phyloP scores from a whole-genome alignment of 495 filamentous ascomycete species.

The Aspergillus kassunensis region DNA sequence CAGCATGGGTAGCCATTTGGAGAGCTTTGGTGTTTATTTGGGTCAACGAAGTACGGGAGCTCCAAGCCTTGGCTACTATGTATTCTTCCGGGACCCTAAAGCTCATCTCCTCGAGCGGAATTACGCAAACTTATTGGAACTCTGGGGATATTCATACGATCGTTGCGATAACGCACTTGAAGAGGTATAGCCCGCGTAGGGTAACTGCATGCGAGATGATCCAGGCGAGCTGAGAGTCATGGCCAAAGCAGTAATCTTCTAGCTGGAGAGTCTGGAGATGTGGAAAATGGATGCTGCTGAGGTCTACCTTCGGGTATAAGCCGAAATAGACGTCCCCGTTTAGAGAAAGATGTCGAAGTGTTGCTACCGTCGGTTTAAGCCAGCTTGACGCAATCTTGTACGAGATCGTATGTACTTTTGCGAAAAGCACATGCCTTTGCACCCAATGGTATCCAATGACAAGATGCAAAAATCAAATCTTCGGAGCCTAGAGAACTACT shows the following conservation, averaged over 20 bases:
- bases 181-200: slow-evolving; percentile 20
- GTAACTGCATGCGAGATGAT: slow-evolving; percentile 20
- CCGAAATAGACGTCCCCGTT: slow-evolving; percentile 3
- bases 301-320: slow-evolving; percentile 18
- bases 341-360: too few species aligned
- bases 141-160: slow-evolving; percentile 5
- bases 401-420: too few species aligned
- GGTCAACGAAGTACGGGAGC: too few species aligned
- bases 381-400: too few species aligned
- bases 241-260: slow-evolving; percentile 20
- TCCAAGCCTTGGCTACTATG: too few species aligned
- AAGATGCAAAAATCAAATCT: background rate
- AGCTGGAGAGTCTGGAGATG: slow-evolving; percentile 20
- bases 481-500: background rate
- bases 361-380: too few species aligned
- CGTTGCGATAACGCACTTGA: slow-evolving; percentile 17
- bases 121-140: background rate
- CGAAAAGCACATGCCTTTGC: too few species aligned
- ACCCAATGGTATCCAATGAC: too few species aligned
- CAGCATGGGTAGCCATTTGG: too few species aligned
- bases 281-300: slow-evolving; percentile 19
- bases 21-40: too few species aligned
- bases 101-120: background rate
- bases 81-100: too few species aligned
- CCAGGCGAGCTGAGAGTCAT: slow-evolving; percentile 26